Conservation (phyloP, 2,329 filamentous ascomycete species). For the Akanthomyces dipterigenus region DNA sequence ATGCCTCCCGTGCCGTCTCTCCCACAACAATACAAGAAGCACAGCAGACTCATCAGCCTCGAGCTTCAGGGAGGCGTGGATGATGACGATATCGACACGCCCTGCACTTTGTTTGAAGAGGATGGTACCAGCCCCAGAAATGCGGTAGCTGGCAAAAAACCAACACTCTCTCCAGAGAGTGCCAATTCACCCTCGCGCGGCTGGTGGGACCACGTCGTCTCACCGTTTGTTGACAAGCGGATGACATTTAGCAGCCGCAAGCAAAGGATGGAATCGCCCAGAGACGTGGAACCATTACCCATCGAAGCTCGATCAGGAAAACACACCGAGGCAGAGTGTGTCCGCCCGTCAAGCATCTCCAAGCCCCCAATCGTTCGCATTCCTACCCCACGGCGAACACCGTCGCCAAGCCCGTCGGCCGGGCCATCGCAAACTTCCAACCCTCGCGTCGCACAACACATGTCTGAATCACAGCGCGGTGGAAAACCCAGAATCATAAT, state of each 20-base stretch:
- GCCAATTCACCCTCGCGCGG: slow-evolving; percentile 55
- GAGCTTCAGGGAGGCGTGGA: slow-evolving; percentile 17
- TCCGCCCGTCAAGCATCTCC: background rate
- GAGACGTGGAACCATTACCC: slow-evolving; percentile 9
- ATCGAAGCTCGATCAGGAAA: slow-evolving; percentile 1
- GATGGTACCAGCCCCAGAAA: slow-evolving; percentile 44
- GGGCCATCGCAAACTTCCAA: slow-evolving; percentile 17
- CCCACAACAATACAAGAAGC: slow-evolving; percentile 36
- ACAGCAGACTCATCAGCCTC: slow-evolving; percentile 29
- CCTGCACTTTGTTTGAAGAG: slow-evolving; percentile 65
- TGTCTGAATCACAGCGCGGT: slow-evolving; percentile 13
- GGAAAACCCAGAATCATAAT: slow-evolving; percentile 33
- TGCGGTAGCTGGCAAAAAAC: slow-evolving; percentile 31
- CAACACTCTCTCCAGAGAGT: slow-evolving; percentile 36
- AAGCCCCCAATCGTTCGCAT: slow-evolving; percentile 29
- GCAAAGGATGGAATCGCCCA: slow-evolving; percentile 26
- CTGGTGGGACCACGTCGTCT: slow-evolving; percentile 74
- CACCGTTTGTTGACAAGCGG: slow-evolving; percentile 53
- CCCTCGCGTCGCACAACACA: slow-evolving; percentile 12
- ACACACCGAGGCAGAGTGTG: slow-evolving; percentile 10
- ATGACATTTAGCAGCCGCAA: slow-evolving; percentile 36
- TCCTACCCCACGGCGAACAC: slow-evolving; percentile 29
- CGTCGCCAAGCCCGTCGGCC: slow-evolving; percentile 20
- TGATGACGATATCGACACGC: slow-evolving; percentile 44
- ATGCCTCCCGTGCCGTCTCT: slow-evolving; percentile 56